Evolutionary conservation across 495 filamentous ascomycete genomes (phyloP), one percentile per base, ranked within the genome.

Genomic region (Penicillium longicatenatum): DNA sequence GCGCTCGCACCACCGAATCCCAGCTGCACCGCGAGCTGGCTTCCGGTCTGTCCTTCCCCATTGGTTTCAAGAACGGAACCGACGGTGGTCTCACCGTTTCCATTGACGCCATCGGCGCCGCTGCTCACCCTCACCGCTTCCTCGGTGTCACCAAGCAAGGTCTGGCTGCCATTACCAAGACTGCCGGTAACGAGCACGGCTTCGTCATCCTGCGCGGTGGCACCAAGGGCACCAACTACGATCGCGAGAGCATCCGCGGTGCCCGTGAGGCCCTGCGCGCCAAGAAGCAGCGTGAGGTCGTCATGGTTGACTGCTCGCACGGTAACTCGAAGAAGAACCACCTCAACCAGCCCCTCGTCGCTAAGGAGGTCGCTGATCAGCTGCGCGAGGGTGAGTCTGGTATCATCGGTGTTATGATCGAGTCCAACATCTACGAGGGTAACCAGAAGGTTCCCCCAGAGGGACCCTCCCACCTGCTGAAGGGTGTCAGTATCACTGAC

Each of bases 141-240:
- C 91, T 98, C 82, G 93, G 93, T 72, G 95, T 98, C 42, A 98
- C 95, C n/a, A 98, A 98, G 81, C 92, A 96, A 72, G 94, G 94
- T 31, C 80, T 98, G 55, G 94, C 94, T 11, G 91, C 94, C 31
- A 98, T 98, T 64, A 97, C 93, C 35, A 84, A 90, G 64, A 98
- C 94, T 3, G 82, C 77, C 20, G 94, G 94, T 26, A 98, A 98
- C 71, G 89, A 97, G 75, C 90, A 98, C 68, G 93, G 95, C 59
- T 98, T 98, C 66, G 91, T 98, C 11, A 97, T 98, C 66, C 79
- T 98, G 51, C 84, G 94, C 50, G 94, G 94, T 51, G 94, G 94
- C 26, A 90, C 83, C 61, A 90, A 84, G 74, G 95, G 95, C n/a
- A 92, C 94, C 19, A 98, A 98, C 77, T 98, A 89, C 70, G 91